Evolutionary conservation across 805 yeast genomes (phyloP), one percentile per base, ranked within the genome.

Genomic region (Candida pseudofarinosa): DNA sequence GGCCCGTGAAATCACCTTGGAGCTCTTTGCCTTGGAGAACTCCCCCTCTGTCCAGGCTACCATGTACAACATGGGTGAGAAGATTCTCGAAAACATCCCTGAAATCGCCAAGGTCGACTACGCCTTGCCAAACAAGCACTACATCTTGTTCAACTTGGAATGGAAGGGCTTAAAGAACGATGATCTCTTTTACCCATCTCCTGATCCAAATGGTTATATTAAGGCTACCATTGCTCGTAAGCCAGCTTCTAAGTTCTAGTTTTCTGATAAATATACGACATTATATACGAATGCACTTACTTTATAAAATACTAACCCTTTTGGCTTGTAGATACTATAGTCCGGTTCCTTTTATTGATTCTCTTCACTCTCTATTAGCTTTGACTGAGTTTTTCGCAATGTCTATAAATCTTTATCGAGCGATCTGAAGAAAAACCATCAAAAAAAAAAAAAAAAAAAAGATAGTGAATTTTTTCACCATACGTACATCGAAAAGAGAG

Each of bases 21-120:
- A 80, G 42, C 73, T 75, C 45, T 90, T 90, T 65, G 96, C 96
- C 14, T 63, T 76, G 39, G 96, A 90, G 65, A 80, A 87, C 64
- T 87, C 96, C 7, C 80, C 96, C n/a, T 85, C 95, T 19, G 97
- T 90, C 37, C 97, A 90, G 71, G 96, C 96, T 37, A 90, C 97
- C 45, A 91, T 90, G 96, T 90, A 79, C 74, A 86, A 88, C 75
- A 90, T 90, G 93, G 76, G 86, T 33, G 74, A 80, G 50, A 80
- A 78, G 49, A 87, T 90, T 50, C 75, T 90, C 59, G 71, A 68
- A 39, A 58, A 55, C 40, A 83, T 79, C 43, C 73, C 81, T 2
- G 71, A 71, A 46, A 73, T 90, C 43, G 76, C 71, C 48, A 72
- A 73, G 35, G 96, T 89, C 30, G 65, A 83, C 41, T 89, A 87